Percentiles rank a stretch among this genome's conserved stretches.
Evolutionary conservation across 2,329 filamentous ascomycete genomes (phyloP).

Genomic region (Phyllosticta paracitricarpa): DNA sequence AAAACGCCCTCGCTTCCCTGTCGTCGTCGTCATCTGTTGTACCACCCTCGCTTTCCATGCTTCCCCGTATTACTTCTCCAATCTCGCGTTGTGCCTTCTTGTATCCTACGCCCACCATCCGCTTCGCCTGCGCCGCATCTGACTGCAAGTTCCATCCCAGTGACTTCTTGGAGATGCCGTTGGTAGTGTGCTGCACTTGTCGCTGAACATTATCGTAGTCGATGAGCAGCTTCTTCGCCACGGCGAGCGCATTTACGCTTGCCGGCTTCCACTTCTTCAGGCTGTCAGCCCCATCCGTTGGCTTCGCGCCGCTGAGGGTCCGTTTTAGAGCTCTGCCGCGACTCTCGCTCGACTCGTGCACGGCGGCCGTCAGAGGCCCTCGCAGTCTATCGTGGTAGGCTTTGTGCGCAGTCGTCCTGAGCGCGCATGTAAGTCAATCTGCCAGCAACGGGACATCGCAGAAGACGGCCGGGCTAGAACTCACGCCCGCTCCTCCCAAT

Average conservation of each 20-base stretch:
- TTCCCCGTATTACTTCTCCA: constrained; percentile 18
- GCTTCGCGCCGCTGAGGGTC: neutral
- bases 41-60: neutral
- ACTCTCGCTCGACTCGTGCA: neutral
- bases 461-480: neutral
- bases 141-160: constrained; percentile 15
- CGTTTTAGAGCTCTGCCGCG: neutral
- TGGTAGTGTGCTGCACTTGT: neutral
- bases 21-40: neutral
- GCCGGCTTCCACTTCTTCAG: neutral
- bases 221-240: neutral
- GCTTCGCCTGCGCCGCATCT: constrained; percentile 18
- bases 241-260: neutral
- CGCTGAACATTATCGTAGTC: neutral
- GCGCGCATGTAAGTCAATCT: neutral
- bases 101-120: constrained; percentile 18
- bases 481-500: constrained; percentile 1
- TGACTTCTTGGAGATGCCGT: neutral
- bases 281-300: neutral
- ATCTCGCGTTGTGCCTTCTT: constrained; percentile 21
- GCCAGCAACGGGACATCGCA: neutral
- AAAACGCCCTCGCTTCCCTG: neutral
- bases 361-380: neutral
- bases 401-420: neutral
- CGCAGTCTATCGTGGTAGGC: neutral